These are phyloP conservation scores for Camellia lanceoleosa DNA, from an alignment of 148 eudicot species.

Conservation along the genomic window DNA sequence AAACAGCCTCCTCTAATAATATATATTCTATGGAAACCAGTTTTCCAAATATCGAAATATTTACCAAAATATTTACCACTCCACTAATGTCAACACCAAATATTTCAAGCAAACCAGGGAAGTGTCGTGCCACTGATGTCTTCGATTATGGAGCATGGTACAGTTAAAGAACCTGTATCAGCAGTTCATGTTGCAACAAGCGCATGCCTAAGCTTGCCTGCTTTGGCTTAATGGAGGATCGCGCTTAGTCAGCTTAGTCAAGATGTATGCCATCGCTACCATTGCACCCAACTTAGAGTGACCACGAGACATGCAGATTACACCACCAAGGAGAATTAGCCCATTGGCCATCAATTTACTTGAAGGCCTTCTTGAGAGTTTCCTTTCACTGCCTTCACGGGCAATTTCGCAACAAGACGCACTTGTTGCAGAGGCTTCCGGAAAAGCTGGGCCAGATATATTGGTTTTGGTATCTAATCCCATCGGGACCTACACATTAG, in stretches of 20 bases:
- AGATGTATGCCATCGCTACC: constrained; percentile 64
- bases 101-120: too few species aligned
- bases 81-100: too few species aligned
- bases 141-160: too few species aligned
- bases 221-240: constrained; percentile 27
- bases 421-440: constrained; percentile 23
- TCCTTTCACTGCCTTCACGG: constrained; percentile 25
- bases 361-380: constrained; percentile 44
- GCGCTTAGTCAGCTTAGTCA: constrained; percentile 60
- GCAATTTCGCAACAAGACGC: constrained; percentile 8
- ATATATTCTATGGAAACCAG: too few species aligned
- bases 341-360: constrained; percentile 66
- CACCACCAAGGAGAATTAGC: constrained; percentile 69
- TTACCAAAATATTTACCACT: too few species aligned
- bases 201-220: constrained; percentile 23
- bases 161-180: too few species aligned
- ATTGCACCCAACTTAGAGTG: constrained; percentile 64
- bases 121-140: too few species aligned
- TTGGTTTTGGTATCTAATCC: constrained; percentile 34
- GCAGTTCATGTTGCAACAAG: neutral
- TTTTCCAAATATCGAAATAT: too few species aligned
- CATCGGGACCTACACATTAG: constrained; percentile 53
- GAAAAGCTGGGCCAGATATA: constrained; percentile 10
- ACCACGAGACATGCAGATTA: constrained; percentile 66
- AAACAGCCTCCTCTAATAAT: too few species aligned